Conservation (phyloP, 495 filamentous ascomycete species). For the Thozetella sp. region DNA sequence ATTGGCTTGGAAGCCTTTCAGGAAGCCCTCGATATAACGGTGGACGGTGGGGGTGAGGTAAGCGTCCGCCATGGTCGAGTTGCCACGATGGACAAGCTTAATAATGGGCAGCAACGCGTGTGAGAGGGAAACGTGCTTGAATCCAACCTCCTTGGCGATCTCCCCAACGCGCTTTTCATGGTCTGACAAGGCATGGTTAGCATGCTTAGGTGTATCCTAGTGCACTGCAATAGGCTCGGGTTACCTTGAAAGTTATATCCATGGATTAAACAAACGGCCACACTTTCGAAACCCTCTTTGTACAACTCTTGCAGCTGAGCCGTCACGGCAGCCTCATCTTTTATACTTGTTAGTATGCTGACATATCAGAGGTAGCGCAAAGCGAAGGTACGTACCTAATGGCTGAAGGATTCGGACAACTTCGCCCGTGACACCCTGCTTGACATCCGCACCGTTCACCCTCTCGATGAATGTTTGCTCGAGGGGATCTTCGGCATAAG, state of each 20-base stretch:
- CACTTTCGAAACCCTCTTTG: neutral
- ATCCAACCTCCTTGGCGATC: slow-evolving; percentile 72
- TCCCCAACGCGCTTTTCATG: slow-evolving; percentile 71
- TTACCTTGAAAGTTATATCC: slow-evolving; percentile 67
- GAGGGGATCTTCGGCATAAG: slow-evolving; percentile 73
- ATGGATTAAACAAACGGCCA: slow-evolving; percentile 33
- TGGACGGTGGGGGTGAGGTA: slow-evolving; percentile 96
- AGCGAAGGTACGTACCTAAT: neutral
- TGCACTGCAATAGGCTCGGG: neutral
- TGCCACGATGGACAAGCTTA: slow-evolving; percentile 83
- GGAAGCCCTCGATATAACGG: slow-evolving; percentile 91
- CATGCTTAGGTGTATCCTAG: neutral
- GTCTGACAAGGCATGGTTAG: slow-evolving; percentile 60
- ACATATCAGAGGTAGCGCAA: neutral
- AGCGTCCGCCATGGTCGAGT: slow-evolving; percentile 91
- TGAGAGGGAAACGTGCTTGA: slow-evolving; percentile 76
- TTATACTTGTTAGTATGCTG: slow-evolving; percentile 23
- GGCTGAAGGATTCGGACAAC: slow-evolving; percentile 10
- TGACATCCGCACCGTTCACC: slow-evolving; percentile 43
- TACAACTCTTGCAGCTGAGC: neutral
- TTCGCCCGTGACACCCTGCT: slow-evolving; percentile 33
- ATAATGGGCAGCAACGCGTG: slow-evolving; percentile 94
- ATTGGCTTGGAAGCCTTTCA: slow-evolving; percentile 70
- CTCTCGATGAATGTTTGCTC: slow-evolving; percentile 47
- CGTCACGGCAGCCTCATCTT: slow-evolving; percentile 16